These are phyloP conservation scores for Pythium chondricola DNA, from an alignment of 352 stramenopile species.

Conservation along the genomic window DNA sequence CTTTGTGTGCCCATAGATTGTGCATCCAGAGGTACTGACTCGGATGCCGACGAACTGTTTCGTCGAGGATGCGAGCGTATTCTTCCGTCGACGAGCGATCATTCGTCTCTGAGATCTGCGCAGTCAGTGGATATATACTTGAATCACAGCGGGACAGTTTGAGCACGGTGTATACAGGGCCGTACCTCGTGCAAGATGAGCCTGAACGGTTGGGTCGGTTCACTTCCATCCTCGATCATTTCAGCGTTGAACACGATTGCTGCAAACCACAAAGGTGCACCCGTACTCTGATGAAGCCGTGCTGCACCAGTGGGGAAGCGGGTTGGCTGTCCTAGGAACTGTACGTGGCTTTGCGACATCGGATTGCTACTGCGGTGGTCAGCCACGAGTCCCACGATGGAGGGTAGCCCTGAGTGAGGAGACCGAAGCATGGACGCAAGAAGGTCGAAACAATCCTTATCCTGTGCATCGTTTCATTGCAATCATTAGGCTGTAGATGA, in stretches of 20 bases:
- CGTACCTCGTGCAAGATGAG: conserved; percentile 31
- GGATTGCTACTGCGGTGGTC: conserved; percentile 36
- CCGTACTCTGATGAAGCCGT: conserved; percentile 26
- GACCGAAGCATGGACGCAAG: conserved; percentile 22
- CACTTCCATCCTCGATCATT: conserved; percentile 14
- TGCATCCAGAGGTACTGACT: conserved; percentile 58
- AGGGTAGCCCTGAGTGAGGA: not conserved
- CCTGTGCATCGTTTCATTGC: no score
- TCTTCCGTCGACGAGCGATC: conserved; percentile 15
- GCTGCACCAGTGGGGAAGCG: conserved; percentile 34
- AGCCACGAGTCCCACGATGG: conserved; percentile 41
- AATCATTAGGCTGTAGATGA: no score
- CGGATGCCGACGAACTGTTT: conserved; percentile 21
- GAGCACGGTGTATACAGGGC: not conserved
- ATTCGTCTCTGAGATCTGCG: not conserved
- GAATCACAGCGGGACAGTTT: not conserved
- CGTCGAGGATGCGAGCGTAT: conserved; percentile 34
- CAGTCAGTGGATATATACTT: conserved; percentile 4
- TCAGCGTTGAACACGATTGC: conserved; percentile 32
- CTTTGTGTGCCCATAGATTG: conserved; percentile 28
- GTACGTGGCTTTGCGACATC: conserved; percentile 16
- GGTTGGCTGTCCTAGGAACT: conserved; percentile 38
- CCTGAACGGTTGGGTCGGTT: conserved; percentile 31
- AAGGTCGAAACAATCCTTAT: conserved; percentile 45
- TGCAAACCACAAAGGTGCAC: conserved; percentile 38